A percentile compares a stretch with the other conserved stretches of the same genome.
Evolutionary conservation across 306 rosid genomes (phyloP).

Genomic region (Trichosanthes truncata): DNA sequence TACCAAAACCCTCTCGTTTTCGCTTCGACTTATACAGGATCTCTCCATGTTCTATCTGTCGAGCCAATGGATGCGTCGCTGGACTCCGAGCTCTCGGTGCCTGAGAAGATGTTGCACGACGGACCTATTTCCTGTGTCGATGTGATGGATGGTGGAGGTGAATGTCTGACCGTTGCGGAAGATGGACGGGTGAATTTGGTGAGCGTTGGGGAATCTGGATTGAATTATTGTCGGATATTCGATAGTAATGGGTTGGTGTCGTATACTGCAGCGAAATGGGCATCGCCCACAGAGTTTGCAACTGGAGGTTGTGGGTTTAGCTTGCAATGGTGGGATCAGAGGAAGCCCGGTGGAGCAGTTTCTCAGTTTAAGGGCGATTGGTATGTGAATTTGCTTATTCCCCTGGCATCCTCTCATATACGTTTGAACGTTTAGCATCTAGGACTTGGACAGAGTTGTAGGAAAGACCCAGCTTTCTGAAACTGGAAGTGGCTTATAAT

Average conservation of each 20-base stretch:
- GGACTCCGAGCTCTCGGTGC: constrained; percentile 41
- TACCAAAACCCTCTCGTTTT: constrained; percentile 46
- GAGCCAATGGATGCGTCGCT: constrained; percentile 35
- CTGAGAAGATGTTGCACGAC: constrained; percentile 42
- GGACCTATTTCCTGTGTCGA: constrained; percentile 43
- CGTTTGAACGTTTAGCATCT: neutral
- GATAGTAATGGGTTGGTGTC: constrained; percentile 82
- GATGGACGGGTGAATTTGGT: constrained; percentile 80
- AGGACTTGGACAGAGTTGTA: neutral
- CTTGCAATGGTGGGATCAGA: constrained; percentile 95
- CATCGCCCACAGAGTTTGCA: constrained; percentile 74
- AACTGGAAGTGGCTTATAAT: neutral
- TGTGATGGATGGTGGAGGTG: constrained; percentile 52
- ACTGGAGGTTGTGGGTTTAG: constrained; percentile 77
- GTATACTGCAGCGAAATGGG: constrained; percentile 68
- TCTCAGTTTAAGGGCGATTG: constrained; percentile 77
- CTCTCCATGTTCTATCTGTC: constrained; percentile 52
- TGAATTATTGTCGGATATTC: constrained; percentile 37
- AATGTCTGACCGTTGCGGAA: constrained; percentile 72
- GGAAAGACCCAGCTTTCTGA: neutral
- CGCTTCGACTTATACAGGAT: constrained; percentile 47
- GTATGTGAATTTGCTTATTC: constrained; percentile 28
- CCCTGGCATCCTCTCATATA: neutral
- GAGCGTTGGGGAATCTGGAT: constrained; percentile 30
- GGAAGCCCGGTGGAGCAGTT: constrained; percentile 72